phyloP scores from a whole-genome alignment of 208 protist species.

The Wallacemonas rigidus region DNA sequence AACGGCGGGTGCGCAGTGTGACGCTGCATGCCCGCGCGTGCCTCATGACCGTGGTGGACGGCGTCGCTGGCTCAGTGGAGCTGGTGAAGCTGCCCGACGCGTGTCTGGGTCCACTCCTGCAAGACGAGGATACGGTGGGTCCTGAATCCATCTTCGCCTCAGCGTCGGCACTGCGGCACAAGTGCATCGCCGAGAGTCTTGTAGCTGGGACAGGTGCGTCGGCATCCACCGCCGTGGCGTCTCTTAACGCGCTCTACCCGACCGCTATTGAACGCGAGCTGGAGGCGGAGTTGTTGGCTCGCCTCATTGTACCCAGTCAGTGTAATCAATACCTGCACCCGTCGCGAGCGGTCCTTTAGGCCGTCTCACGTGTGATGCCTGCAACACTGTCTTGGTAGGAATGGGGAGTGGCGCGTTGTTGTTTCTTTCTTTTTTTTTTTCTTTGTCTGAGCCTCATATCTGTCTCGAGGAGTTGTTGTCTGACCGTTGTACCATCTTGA shows the following conservation, averaged over 20 bases:
- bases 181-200: constrained; percentile 18
- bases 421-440: constrained; percentile 15
- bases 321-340: constrained; percentile 43
- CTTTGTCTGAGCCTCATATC: neutral
- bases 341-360: constrained; percentile 28
- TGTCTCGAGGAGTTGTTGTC: too few relatives aligned
- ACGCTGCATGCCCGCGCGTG: constrained; percentile 41
- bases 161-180: constrained; percentile 13
- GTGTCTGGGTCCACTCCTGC: constrained; percentile 13
- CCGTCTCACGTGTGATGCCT: neutral
- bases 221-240: neutral
- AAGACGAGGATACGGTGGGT: constrained; percentile 4
- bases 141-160: constrained; percentile 8
- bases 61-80: constrained; percentile 51
- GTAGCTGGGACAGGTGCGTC: neutral
- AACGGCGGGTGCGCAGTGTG: constrained; percentile 42
- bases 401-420: neutral
- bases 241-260: neutral
- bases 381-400: too few relatives aligned
- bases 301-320: constrained; percentile 46
- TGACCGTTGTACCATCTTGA: too few relatives aligned
- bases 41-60: constrained; percentile 61
- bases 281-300: constrained; percentile 40
- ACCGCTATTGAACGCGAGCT: neutral
- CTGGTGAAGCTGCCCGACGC: constrained; percentile 50